These are phyloP conservation scores for Huntiella savannae DNA, from an alignment of 2,329 filamentous ascomycete genomes.

Conservation along the genomic window DNA sequence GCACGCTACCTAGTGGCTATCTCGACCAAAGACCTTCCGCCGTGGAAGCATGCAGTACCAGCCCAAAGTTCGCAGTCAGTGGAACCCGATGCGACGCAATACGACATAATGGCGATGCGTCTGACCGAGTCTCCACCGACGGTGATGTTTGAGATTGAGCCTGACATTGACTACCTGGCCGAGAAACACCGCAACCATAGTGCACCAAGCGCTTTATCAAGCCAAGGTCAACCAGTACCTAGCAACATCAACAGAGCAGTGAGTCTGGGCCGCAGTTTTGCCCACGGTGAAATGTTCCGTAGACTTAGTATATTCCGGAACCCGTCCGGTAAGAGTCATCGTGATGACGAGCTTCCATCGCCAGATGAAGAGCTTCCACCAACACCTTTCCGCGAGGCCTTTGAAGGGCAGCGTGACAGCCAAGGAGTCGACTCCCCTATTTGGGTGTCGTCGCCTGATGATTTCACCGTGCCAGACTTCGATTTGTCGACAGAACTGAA, in stretches of 20 bases:
- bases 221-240: background rate
- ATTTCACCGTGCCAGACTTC: no score
- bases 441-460: no score
- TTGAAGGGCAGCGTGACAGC: background rate
- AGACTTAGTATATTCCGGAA: slow-evolving; percentile 10
- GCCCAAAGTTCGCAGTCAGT: slow-evolving; percentile 13
- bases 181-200: slow-evolving; percentile 18
- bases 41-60: slow-evolving; percentile 23
- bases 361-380: background rate
- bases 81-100: slow-evolving; percentile 10
- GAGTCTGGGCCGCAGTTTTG: slow-evolving; percentile 10
- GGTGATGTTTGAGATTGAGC: slow-evolving; percentile 25
- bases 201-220: slow-evolving; percentile 4
- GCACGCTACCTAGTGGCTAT: slow-evolving; percentile 38
- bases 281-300: slow-evolving; percentile 9
- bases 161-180: slow-evolving; percentile 37
- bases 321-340: background rate
- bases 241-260: slow-evolving; percentile 8
- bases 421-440: no score
- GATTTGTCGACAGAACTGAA: no score
- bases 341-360: background rate
- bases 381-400: background rate
- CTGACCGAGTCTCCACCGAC: background rate
- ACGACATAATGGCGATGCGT: slow-evolving; percentile 1
- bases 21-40: slow-evolving; percentile 23